Base-by-base conservation (phyloP, 1,139 yeast species). In the Geotrichum siamense region DNA sequence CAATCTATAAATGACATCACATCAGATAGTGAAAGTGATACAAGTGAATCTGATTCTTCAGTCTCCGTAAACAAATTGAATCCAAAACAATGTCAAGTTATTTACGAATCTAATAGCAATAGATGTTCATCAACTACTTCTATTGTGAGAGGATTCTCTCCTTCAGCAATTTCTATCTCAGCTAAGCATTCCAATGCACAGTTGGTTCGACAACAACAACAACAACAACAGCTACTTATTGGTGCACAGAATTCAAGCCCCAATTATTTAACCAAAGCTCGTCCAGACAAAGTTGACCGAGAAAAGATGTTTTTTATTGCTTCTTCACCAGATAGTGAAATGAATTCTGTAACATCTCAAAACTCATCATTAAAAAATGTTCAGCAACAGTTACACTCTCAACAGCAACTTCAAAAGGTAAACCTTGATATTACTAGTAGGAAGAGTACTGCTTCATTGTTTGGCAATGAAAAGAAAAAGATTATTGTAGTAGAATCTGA, bases 291-390 rank as follows among this genome's bases (percentile, higher is more conserved):
- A 30, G 53, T 53, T 22, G 54, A 58, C 10, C 61, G 63, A 23
- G 70, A 70, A 52, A 75, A 75, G 47, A 79, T 79, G 68, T 82
- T 82, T 55, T 81, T 69, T 61, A 77, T 81, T 44, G 83, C 76
- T 43, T 76, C 79, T 47, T 84, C 86, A 1, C 63, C 71, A 13
- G 72, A 71, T 31, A 58, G 60, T n/a, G 69, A 65, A 22, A 5
- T 29, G 23, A 23, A 33, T 21, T 33, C 37, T 12, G 27, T 33
- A 3, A 22, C 9, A 6, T 33, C 37, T 12, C 27, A 9, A 9
- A 20, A 33, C 16, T 30, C 34, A n/a, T 6, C 21, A 10, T 9
- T 10, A 23, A 23, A 23, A 23, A 23, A 8, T 10, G 10, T 10
- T 8, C 10, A 6, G 10, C 26, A 6, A 8, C 6, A 6, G 6